Percentiles rank a stretch among this genome's conserved stretches.
These are phyloP conservation scores for Carex scoparia DNA, from an alignment of 176 grass and related monocot species.

Conservation along the genomic window DNA sequence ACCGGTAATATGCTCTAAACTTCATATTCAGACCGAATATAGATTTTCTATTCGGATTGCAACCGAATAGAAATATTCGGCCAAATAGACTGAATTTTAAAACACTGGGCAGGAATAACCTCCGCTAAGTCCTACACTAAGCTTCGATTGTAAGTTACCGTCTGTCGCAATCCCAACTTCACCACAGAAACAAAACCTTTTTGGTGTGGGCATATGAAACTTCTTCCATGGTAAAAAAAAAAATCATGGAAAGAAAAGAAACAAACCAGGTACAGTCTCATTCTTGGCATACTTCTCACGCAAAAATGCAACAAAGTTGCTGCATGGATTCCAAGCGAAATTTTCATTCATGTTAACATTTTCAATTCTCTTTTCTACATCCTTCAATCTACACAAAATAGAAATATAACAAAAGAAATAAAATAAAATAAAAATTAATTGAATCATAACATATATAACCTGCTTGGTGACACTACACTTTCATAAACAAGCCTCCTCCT, in stretches of 20 bases:
- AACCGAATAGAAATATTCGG: no score
- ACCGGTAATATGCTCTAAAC: no score
- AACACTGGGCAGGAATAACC: background rate
- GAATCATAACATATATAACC: background rate
- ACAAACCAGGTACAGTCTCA: conserved; percentile 61
- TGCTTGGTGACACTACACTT: background rate
- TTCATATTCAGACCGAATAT: no score
- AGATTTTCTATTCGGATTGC: no score
- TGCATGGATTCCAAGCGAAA: conserved; percentile 54
- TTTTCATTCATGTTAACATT: conserved; percentile 59
- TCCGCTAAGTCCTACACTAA: background rate
- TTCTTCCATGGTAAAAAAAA: background rate
- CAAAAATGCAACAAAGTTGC: conserved; percentile 59
- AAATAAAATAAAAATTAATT: conserved; percentile 15
- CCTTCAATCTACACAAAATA: conserved; percentile 47
- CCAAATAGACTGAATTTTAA: no score
- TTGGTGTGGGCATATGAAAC: background rate
- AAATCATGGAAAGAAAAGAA: background rate
- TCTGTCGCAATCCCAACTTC: background rate
- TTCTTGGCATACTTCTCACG: conserved; percentile 58
- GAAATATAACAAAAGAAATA: conserved; percentile 18
- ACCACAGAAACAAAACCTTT: conserved; percentile 1
- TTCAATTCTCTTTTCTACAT: conserved; percentile 63
- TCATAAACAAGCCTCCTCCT: background rate
- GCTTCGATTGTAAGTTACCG: background rate